A percentile compares a stretch with the other conserved stretches of the same genome.
Evolutionary conservation across 345 rosid species (phyloP).

Genomic region (Lumnitzera littorea): DNA sequence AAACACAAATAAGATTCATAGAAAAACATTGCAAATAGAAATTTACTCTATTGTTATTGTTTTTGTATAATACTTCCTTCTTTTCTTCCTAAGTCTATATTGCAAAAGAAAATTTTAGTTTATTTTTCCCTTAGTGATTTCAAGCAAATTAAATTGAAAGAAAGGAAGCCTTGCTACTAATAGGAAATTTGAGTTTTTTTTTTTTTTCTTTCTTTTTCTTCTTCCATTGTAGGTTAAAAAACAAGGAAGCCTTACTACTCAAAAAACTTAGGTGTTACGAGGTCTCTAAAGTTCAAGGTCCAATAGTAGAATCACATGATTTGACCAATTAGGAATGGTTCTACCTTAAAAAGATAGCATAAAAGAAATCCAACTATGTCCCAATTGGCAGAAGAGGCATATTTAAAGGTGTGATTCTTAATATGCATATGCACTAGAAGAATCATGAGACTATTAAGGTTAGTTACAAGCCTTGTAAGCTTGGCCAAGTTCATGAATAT

Average conservation of each 20-base stretch:
- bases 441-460: conserved; percentile 93
- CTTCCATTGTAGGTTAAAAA: conserved; percentile 43
- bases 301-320: conserved; percentile 60
- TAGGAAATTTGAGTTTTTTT: too few species aligned
- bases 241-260: conserved; percentile 71
- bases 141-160: too few species aligned
- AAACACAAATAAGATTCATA: neutral
- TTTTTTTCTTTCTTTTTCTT: neutral
- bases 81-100: conserved; percentile 14
- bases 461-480: conserved; percentile 73
- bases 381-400: conserved; percentile 74
- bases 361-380: conserved; percentile 76
- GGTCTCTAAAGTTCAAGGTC: conserved; percentile 75
- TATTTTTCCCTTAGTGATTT: conserved; percentile 6
- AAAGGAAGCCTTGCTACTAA: too few species aligned
- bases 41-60: neutral
- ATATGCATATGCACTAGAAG: conserved; percentile 94
- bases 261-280: conserved; percentile 79
- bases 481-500: conserved; percentile 56
- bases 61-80: neutral
- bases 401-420: conserved; percentile 86
- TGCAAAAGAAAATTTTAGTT: conserved; percentile 8
- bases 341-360: conserved; percentile 77
- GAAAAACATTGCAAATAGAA: neutral
- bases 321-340: conserved; percentile 81